Percentiles rank a stretch among this genome's conserved stretches.
These are phyloP conservation scores for Brasilioporus rufonigricans DNA, from an alignment of 768 basidiomycete genomes.

Conservation along the genomic window DNA sequence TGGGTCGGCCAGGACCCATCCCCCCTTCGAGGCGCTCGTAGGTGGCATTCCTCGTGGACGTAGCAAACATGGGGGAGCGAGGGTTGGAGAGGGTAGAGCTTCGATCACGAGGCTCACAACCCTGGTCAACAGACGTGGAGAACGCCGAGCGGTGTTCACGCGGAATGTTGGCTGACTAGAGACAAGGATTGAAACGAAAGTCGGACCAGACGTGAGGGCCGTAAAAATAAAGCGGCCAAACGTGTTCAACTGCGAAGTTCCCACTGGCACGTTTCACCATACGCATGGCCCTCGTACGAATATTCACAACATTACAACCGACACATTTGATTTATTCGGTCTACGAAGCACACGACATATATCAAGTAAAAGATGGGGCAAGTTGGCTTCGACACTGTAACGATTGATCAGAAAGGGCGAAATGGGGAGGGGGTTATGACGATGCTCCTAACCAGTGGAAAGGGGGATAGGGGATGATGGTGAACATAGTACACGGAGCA, in stretches of 20 bases:
- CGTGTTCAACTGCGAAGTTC: too few species aligned
- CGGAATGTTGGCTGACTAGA: slow-evolving; percentile 18
- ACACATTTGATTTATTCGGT: neutral
- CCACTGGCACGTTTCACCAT: too few species aligned
- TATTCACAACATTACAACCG: too few species aligned
- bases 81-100: slow-evolving; percentile 1
- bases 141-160: slow-evolving; percentile 19
- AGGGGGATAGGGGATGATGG: slow-evolving; percentile 30
- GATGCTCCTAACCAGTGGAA: slow-evolving; percentile 51
- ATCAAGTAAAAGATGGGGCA: too few species aligned
- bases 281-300: too few species aligned
- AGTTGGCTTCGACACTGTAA: slow-evolving; percentile 1
- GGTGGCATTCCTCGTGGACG: slow-evolving; percentile 40
- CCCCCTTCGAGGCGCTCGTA: slow-evolving; percentile 65
- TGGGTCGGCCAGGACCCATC: slow-evolving; percentile 46
- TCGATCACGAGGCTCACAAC: slow-evolving; percentile 25
- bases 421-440: slow-evolving; percentile 47
- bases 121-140: slow-evolving; percentile 32
- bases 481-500: slow-evolving; percentile 39
- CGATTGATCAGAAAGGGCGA: too few species aligned
- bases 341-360: slow-evolving; percentile 1
- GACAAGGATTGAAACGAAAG: neutral
- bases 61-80: slow-evolving; percentile 20
- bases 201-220: too few species aligned
- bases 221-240: too few species aligned